These are phyloP conservation scores for Lagerstroemia speciosa DNA, from an alignment of 345 rosid species.

Conservation along the genomic window DNA sequence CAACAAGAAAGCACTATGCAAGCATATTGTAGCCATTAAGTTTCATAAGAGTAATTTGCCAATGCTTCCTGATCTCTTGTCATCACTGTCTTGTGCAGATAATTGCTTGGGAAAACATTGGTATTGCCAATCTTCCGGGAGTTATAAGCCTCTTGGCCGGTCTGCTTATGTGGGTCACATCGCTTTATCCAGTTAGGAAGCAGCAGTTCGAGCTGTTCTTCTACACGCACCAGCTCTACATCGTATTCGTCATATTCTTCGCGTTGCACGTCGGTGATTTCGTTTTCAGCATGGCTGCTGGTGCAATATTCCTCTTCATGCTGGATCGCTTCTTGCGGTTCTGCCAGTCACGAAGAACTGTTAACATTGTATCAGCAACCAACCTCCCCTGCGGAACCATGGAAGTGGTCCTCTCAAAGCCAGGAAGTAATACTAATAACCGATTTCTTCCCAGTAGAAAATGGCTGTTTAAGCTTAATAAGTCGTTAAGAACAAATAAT, in stretches of 20 bases:
- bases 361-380: constrained; percentile 59
- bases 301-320: constrained; percentile 69
- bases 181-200: constrained; percentile 57
- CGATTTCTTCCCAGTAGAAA: not conserved
- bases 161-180: constrained; percentile 80
- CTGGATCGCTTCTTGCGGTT: constrained; percentile 88
- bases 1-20: too few species aligned
- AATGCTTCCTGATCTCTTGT: not conserved
- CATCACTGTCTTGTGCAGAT: constrained; percentile 20
- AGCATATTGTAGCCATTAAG: too few species aligned
- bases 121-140: constrained; percentile 60
- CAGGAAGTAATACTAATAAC: constrained; percentile 61
- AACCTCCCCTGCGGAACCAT: constrained; percentile 76
- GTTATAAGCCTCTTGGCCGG: constrained; percentile 80
- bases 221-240: constrained; percentile 85
- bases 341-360: constrained; percentile 71
- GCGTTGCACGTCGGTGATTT: constrained; percentile 80
- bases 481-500: not conserved
- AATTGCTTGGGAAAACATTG: constrained; percentile 45
- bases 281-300: constrained; percentile 61
- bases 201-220: constrained; percentile 76
- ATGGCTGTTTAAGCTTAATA: not conserved
- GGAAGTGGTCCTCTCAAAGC: constrained; percentile 66
- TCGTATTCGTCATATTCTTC: constrained; percentile 66
- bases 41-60: not conserved